These are phyloP conservation scores for Malus hybrid DNA, from an alignment of 331 rosid genomes.

Conservation along the genomic window DNA sequence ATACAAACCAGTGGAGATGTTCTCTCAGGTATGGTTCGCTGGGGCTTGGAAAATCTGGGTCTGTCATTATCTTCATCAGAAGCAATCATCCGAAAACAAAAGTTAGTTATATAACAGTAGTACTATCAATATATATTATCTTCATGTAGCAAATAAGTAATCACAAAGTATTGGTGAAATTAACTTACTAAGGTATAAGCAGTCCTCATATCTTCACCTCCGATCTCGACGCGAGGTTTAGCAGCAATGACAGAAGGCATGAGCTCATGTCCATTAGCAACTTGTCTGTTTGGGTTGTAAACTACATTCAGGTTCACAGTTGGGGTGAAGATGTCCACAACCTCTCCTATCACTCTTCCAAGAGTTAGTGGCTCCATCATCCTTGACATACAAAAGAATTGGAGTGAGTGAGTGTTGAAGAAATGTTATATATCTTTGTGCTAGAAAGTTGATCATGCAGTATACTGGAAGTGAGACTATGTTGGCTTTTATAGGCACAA, in stretches of 20 bases:
- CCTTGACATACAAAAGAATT: constrained; percentile 31
- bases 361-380: constrained; percentile 47
- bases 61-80: constrained; percentile 64
- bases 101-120: not conserved
- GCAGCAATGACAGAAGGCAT: constrained; percentile 48
- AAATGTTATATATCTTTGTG: not conserved
- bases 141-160: not conserved
- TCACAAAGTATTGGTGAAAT: not conserved
- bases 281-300: constrained; percentile 55
- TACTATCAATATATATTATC: no score
- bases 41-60: constrained; percentile 97
- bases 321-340: constrained; percentile 68
- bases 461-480: not conserved
- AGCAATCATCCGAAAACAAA: not conserved
- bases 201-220: constrained; percentile 66
- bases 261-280: constrained; percentile 76
- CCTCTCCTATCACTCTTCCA: constrained; percentile 90
- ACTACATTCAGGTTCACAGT: constrained; percentile 63
- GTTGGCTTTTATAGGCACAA: not conserved
- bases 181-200: constrained; percentile 69
- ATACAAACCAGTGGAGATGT: constrained; percentile 72
- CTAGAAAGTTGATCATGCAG: not conserved
- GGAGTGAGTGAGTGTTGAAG: not conserved
- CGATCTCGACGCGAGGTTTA: constrained; percentile 76
- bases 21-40: constrained; percentile 79